These are phyloP conservation scores for Melampsora larici-populina DNA, from an alignment of 1,284 basidiomycete species.

Conservation along the genomic window DNA sequence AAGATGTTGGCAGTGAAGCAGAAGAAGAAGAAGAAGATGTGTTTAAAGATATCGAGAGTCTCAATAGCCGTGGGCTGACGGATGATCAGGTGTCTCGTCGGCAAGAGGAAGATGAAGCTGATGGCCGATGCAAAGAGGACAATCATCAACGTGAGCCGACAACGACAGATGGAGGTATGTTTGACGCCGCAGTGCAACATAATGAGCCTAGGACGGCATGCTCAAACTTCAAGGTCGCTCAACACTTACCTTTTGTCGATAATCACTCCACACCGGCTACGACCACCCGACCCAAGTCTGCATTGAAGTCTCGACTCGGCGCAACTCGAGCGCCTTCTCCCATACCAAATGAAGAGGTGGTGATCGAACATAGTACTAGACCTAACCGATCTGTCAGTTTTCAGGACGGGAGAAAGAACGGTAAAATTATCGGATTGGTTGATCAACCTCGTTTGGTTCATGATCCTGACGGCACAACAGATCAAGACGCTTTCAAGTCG, in stretches of 20 bases:
- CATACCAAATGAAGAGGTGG: background rate
- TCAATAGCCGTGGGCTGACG: slow-evolving; percentile 22
- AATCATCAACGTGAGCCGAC: background rate
- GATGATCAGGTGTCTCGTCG: slow-evolving; percentile 19
- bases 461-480: slow-evolving; percentile 37
- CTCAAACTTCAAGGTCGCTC: background rate
- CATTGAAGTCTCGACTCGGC: slow-evolving; percentile 12
- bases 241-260: background rate
- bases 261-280: too few species aligned
- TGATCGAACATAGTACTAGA: slow-evolving; percentile 24
- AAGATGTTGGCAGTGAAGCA: slow-evolving; percentile 14
- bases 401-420: slow-evolving; percentile 80
- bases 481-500: slow-evolving; percentile 7
- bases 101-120: background rate
- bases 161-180: background rate
- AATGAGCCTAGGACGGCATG: too few species aligned
- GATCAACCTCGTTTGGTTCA: slow-evolving; percentile 45
- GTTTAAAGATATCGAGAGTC: slow-evolving; percentile 44
- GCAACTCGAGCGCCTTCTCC: background rate
- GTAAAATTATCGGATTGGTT: slow-evolving; percentile 68
- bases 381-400: slow-evolving; percentile 84
- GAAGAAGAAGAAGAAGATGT: slow-evolving; percentile 42
- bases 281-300: slow-evolving; percentile 31
- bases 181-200: too few species aligned
- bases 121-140: background rate